A percentile compares a stretch with the other conserved stretches of the same genome.
These are phyloP conservation scores for Gyromitra esculenta DNA, from an alignment of 2,329 filamentous ascomycete species.

Conservation along the genomic window DNA sequence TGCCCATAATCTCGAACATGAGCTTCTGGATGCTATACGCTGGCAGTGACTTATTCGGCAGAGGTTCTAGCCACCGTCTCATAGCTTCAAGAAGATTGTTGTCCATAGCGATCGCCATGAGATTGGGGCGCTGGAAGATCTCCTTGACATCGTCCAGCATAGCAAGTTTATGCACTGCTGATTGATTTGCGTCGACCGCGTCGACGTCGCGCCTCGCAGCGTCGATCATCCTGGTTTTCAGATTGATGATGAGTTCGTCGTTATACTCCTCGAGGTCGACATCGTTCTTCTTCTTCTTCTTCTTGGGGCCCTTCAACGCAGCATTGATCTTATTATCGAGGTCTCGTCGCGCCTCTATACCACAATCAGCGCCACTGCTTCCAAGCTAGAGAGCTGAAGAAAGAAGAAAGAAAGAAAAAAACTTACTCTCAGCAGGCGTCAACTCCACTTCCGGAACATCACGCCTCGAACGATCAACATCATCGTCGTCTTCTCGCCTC, in stretches of 20 bases:
- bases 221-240: conserved; percentile 88
- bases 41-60: conserved; percentile 84
- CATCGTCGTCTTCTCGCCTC: conserved; percentile 64
- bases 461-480: conserved; percentile 63
- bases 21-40: conserved; percentile 98
- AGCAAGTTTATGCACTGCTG: conserved; percentile 91
- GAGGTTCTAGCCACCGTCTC: conserved; percentile 94
- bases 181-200: conserved; percentile 79
- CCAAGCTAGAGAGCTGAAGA: conserved; percentile 2
- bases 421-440: conserved; percentile 77
- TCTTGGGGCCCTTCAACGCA: conserved; percentile 80
- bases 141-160: conserved; percentile 89
- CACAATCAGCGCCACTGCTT: conserved; percentile 10
- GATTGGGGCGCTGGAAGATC: conserved; percentile 87
- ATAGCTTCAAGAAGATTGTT: conserved; percentile 94
- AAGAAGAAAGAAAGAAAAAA: neutral
- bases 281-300: conserved; percentile 79
- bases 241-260: conserved; percentile 86
- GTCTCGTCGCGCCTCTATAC: conserved; percentile 74
- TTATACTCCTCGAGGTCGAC: conserved; percentile 91
- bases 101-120: conserved; percentile 80
- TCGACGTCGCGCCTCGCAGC: conserved; percentile 87
- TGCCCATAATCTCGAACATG: conserved; percentile 79
- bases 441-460: conserved; percentile 62
- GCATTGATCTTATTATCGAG: conserved; percentile 89